Evolutionary conservation across 1,139 yeast genomes (phyloP).

Genomic region (Pneumocystis carinii): DNA sequence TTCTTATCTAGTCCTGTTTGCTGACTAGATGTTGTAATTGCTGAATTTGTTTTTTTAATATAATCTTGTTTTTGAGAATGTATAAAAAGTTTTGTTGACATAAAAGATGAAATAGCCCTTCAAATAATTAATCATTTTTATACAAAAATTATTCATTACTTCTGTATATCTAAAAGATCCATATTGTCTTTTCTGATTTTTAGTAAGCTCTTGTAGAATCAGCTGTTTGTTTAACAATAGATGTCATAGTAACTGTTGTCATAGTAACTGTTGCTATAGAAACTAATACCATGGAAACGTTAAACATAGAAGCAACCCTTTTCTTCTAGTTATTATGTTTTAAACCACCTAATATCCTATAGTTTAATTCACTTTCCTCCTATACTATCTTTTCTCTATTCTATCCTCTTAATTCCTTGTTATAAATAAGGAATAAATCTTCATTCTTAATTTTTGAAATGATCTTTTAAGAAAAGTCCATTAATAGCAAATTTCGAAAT

Average conservation of each 20-base stretch:
- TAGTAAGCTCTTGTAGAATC: background rate
- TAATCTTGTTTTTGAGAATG: background rate
- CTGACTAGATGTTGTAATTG: background rate
- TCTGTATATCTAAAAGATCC: background rate
- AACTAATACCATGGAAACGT: too few relatives aligned
- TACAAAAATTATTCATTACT: background rate
- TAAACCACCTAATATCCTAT: too few relatives aligned
- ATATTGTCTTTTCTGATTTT: background rate
- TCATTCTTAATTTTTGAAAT: background rate
- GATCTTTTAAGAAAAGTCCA: background rate
- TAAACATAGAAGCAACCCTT: too few relatives aligned
- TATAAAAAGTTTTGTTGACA: background rate
- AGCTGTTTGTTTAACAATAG: background rate
- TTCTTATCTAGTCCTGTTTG: background rate
- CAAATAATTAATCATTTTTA: background rate
- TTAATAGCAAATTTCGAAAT: background rate
- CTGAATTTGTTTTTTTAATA: background rate
- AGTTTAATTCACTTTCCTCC: background rate
- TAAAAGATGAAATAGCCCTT: background rate
- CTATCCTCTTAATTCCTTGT: background rate
- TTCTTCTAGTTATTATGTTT: too few relatives aligned
- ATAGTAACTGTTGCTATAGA: too few relatives aligned
- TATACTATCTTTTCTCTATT: background rate
- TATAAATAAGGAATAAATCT: background rate
- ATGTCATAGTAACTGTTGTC: too few relatives aligned